phyloP scores from a whole-genome alignment of 495 filamentous ascomycete genomes.

The Penicillium herquei region DNA sequence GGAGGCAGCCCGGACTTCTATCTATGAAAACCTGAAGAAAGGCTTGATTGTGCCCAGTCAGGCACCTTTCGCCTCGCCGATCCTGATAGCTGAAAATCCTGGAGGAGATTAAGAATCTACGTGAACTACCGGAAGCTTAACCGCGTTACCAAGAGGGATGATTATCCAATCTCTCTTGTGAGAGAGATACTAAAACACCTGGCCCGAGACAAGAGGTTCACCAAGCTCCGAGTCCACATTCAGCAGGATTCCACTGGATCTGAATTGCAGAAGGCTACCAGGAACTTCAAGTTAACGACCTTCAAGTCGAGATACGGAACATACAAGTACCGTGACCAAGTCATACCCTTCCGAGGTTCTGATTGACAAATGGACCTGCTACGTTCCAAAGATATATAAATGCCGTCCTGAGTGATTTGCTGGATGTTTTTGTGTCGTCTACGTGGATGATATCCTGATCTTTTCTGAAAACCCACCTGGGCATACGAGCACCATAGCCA shows the following conservation, averaged over 20 bases:
- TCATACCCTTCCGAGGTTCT: constrained; percentile 8
- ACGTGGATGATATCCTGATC: constrained; percentile 7
- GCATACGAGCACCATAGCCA: too few relatives aligned
- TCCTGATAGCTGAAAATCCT: constrained; percentile 37
- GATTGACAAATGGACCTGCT: constrained; percentile 3
- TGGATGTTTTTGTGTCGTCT: constrained; percentile 3
- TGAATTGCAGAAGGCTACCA: constrained; percentile 9
- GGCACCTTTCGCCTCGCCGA: constrained; percentile 19
- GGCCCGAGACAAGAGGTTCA: constrained; percentile 33
- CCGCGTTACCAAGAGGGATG: constrained; percentile 38
- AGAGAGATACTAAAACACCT: constrained; percentile 39
- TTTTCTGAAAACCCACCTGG: too few relatives aligned
- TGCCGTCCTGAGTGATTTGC: not conserved
- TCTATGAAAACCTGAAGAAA: constrained; percentile 3
- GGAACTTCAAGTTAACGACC: not conserved
- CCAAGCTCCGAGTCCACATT: constrained; percentile 48
- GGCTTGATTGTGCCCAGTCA: constrained; percentile 41
- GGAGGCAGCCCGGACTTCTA: not conserved
- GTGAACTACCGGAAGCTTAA: constrained; percentile 48
- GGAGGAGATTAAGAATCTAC: constrained; percentile 40
- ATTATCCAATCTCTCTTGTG: constrained; percentile 45
- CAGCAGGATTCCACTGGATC: constrained; percentile 38
- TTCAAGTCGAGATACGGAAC: not conserved
- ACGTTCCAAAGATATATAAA: constrained; percentile 11
- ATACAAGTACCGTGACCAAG: constrained; percentile 7